A percentile compares a stretch with the other conserved stretches of the same genome.
phyloP scores from a whole-genome alignment of 805 yeast genomes.

The Kluyveromyces aestuarii region DNA sequence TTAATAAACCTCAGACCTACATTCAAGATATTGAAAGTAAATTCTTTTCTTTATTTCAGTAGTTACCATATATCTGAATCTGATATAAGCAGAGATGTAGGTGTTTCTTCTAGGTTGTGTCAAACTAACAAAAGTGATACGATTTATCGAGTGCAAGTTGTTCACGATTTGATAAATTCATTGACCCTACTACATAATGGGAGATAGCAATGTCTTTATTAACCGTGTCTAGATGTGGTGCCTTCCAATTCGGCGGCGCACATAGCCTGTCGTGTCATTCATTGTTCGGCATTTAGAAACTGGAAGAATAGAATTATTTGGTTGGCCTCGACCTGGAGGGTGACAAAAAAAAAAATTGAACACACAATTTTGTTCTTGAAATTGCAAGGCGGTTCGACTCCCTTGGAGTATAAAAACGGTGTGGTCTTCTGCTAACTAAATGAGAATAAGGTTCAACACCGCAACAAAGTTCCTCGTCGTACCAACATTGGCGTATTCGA shows the following conservation, averaged over 20 bases:
- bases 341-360: too few relatives aligned
- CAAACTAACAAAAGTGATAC: too few relatives aligned
- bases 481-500: background rate
- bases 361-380: background rate
- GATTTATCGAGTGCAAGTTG: too few relatives aligned
- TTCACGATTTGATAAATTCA: too few relatives aligned
- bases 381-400: background rate
- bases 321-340: background rate
- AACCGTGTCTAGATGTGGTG: background rate
- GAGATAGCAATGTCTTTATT: too few relatives aligned
- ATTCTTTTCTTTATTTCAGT: too few relatives aligned
- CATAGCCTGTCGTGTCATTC: background rate
- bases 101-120: too few relatives aligned
- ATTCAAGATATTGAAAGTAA: too few relatives aligned
- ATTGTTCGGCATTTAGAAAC: background rate
- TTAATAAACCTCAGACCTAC: too few relatives aligned
- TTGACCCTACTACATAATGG: too few relatives aligned
- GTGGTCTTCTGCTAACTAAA: background rate
- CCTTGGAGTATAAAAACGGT: background rate
- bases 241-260: background rate
- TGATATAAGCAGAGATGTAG: too few relatives aligned
- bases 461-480: background rate
- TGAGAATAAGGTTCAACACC: background rate
- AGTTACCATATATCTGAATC: too few relatives aligned
- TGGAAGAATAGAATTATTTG: background rate